Base-by-base conservation (phyloP, 2,329 filamentous ascomycete genomes). In the Colletotrichum caudatum region DNA sequence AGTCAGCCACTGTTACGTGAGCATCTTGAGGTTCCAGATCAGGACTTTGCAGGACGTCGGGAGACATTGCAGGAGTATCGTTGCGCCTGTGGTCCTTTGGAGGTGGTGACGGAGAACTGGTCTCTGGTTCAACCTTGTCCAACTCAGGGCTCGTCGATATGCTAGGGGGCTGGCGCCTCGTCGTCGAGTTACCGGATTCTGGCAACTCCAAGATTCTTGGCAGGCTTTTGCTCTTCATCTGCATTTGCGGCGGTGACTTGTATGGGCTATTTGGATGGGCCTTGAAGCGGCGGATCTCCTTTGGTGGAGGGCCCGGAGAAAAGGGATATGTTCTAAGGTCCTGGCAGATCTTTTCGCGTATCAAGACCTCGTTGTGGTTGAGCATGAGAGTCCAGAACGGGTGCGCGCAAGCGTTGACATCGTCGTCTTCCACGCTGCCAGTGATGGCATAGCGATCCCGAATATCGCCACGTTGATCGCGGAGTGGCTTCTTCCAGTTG, bases 51-150 rank as follows among this genome's bases (percentile, higher is more conserved):
- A 60, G 39, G 37, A 60, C 56, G 20, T 70, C 63, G 23, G 67
- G 67, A 44, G 67, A 66, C 46, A 46, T 66, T n/a, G 63, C 63
- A 56, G 63, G 67, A 56, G 67, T 70, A 33, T 66, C 66, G 57
- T 64, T 57, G 26, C 60, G 67, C 18, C 33, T 66, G 37, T 39
- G 23, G 9, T 51, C n/a, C 5, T 20, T 23, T 9, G 6, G 35
- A 63, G 46, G 60, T 23, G 46, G 46, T 12, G 2, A 23, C 37
- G 46, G 35, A 29, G 41, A 44, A 0, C 18, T 23, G 29, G 33
- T 23, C 16, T 53, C 60, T 26, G 35, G 60, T n/a, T 39, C 48
- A 16, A 51, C 33, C 48, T 63, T 63, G 14, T 26, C 46, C 20
- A 51, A 29, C 50, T 56, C n/a, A 5, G 35, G 62, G 35, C 50